Evolutionary conservation across 2,329 filamentous ascomycete species (phyloP), one percentile per base, ranked within the genome.

Genomic region (Orbilia quercus): DNA sequence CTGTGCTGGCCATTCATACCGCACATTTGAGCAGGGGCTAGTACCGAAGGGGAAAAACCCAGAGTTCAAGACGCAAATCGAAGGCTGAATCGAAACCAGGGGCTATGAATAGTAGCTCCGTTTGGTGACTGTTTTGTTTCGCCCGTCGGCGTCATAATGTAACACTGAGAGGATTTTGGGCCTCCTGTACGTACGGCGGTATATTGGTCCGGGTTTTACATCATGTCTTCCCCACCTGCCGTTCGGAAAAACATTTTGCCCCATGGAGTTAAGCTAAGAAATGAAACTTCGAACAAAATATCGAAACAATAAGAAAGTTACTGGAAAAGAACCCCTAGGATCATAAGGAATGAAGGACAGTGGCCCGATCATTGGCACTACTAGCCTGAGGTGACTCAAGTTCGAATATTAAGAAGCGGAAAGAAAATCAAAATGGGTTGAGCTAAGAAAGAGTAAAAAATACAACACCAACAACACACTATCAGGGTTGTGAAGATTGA

Each of bases 81-180:
- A 44, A 31, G 67, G 67, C 67, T 72, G 67, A 65, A 59, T 59
- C 36, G 50, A 60, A 64, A 71, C 50, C 66, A 65, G 67, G 67
- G 67, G 67, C 67, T 72, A 72, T 72, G 53, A 65, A 72, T 72
- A 65, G 67, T n/a, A 65, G 11, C 16, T 25, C 14, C 44, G 59
- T 72, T 55, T 60, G 55, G 65, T 63, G 57, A 45, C 51, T 34
- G 50, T 63, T 71, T 55, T 34, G 47, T 48, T 60, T 59, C 54
- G 57, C 42, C 34, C 4, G 12, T 42, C 14, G 34, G 66, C 66
- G 59, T 72, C 59, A 65, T 64, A 64, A 60, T 55, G 67, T 72
- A 65, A 59, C 67, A 63, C 54, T 12, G 59, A 59, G 40, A 59
- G 34, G 51, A 53, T 34, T 34, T 23, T 36, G 3, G n/a, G 36